These are phyloP conservation scores for Carpinus viminea DNA, from an alignment of 306 rosid species.

Conservation along the genomic window DNA sequence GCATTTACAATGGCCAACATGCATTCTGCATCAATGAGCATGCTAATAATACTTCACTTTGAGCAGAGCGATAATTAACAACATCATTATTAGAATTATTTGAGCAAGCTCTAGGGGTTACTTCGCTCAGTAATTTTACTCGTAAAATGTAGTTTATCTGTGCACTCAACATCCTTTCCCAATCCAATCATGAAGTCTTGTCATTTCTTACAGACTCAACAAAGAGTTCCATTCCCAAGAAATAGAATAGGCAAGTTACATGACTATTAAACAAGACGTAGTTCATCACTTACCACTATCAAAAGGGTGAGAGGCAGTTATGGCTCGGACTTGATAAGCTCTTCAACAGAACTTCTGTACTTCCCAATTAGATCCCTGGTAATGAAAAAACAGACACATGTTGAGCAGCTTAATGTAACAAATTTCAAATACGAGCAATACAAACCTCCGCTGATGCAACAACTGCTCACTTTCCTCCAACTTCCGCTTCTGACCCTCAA, in stretches of 20 bases:
- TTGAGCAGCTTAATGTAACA: conserved; percentile 25
- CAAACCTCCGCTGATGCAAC: conserved; percentile 72
- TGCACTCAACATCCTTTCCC: not conserved
- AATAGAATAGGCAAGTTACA: not conserved
- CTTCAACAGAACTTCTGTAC: conserved; percentile 68
- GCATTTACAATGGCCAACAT: not conserved
- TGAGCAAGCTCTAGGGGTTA: too few relatives aligned
- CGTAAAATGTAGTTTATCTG: not conserved
- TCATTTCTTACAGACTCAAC: not conserved
- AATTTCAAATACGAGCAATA: conserved; percentile 3
- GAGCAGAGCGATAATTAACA: not conserved
- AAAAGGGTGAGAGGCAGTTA: conserved; percentile 23
- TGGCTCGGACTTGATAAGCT: conserved; percentile 67
- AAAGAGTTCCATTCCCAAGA: not conserved
- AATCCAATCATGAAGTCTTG: not conserved
- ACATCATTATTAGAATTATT: not conserved
- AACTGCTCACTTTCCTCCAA: conserved; percentile 77
- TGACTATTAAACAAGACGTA: not conserved
- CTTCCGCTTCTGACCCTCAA: conserved; percentile 85
- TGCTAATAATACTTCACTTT: not conserved
- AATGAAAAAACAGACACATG: not conserved
- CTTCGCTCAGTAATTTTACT: too few relatives aligned
- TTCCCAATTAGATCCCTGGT: conserved; percentile 71
- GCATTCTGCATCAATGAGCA: not conserved
- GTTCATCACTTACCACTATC: conserved; percentile 21